Evolutionary conservation across 2,329 filamentous ascomycete species (phyloP).

Genomic region (Fusarium goolgardi): DNA sequence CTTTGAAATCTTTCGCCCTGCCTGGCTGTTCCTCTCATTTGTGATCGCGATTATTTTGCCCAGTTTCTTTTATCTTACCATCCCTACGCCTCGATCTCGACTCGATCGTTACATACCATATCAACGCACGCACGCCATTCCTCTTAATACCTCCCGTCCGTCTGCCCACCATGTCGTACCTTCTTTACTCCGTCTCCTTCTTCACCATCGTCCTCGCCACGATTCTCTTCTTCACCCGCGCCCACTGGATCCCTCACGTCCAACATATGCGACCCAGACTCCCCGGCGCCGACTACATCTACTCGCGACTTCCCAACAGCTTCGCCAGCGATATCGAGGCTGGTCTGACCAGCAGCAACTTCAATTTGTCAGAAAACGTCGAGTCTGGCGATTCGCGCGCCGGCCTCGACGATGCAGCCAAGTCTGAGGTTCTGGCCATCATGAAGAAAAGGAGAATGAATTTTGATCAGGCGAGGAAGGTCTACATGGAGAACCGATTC

Average conservation of each 20-base stretch:
- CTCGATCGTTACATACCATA: constrained; percentile 12
- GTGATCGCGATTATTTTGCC: constrained; percentile 14
- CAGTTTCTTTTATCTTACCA: constrained; percentile 11
- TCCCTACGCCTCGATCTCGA: constrained; percentile 4
- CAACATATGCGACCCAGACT: constrained; percentile 67
- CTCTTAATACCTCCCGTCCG: constrained; percentile 5
- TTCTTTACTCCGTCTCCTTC: constrained; percentile 82
- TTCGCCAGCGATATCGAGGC: constrained; percentile 90
- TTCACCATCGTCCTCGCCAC: constrained; percentile 77
- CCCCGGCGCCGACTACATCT: constrained; percentile 71
- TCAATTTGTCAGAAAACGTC: constrained; percentile 85
- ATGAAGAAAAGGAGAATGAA: constrained; percentile 87
- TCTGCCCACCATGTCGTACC: constrained; percentile 72
- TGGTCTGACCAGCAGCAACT: constrained; percentile 83
- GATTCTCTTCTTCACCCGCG: constrained; percentile 82
- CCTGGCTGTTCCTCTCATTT: constrained; percentile 32
- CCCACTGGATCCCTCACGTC: constrained; percentile 78
- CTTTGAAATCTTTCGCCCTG: constrained; percentile 7
- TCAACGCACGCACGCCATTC: background rate
- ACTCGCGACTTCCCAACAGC: constrained; percentile 78
- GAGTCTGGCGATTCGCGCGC: constrained; percentile 80
- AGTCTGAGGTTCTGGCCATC: constrained; percentile 84
- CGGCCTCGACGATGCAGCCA: constrained; percentile 83
- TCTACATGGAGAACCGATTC: constrained; percentile 88
- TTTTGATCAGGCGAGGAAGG: constrained; percentile 90